These are phyloP conservation scores for Pseudogymnoascus sp. DNA, from an alignment of 2,329 filamentous ascomycete genomes.

Conservation along the genomic window DNA sequence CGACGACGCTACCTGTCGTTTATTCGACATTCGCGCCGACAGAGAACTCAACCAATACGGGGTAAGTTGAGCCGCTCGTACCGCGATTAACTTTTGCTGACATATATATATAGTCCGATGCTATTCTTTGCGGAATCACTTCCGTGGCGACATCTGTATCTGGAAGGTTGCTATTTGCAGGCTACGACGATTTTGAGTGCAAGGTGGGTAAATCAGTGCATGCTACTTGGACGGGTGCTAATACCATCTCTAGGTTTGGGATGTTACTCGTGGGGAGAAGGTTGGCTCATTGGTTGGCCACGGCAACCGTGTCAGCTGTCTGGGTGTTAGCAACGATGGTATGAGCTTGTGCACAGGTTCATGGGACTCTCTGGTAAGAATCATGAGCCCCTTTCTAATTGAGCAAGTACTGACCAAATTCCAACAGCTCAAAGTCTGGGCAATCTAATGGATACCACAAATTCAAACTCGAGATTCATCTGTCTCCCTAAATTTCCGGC, in stretches of 20 bases:
- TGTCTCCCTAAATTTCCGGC: conserved; percentile 12
- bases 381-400: conserved; percentile 9
- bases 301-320: conserved; percentile 96
- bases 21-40: conserved; percentile 97
- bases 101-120: conserved; percentile 62
- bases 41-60: conserved; percentile 64
- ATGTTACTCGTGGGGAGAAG: conserved; percentile 91
- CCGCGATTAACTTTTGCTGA: conserved; percentile 8
- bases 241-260: conserved; percentile 69
- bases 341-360: conserved; percentile 99
- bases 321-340: conserved; percentile 97
- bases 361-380: conserved; percentile 94
- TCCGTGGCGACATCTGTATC: conserved; percentile 98
- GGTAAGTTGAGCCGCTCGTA: conserved; percentile 36
- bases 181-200: conserved; percentile 99
- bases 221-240: conserved; percentile 9
- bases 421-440: conserved; percentile 75
- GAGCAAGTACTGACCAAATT: conserved; percentile 25
- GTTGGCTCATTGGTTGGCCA: conserved; percentile 94
- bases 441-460: conserved; percentile 33
- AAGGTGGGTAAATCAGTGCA: conserved; percentile 57
- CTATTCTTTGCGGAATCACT: conserved; percentile 95
- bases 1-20: conserved; percentile 91
- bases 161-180: conserved; percentile 86
- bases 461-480: conserved; percentile 10